Evolutionary conservation across 768 basidiomycete species (phyloP).

Genomic region (Suillus occidentalis): DNA sequence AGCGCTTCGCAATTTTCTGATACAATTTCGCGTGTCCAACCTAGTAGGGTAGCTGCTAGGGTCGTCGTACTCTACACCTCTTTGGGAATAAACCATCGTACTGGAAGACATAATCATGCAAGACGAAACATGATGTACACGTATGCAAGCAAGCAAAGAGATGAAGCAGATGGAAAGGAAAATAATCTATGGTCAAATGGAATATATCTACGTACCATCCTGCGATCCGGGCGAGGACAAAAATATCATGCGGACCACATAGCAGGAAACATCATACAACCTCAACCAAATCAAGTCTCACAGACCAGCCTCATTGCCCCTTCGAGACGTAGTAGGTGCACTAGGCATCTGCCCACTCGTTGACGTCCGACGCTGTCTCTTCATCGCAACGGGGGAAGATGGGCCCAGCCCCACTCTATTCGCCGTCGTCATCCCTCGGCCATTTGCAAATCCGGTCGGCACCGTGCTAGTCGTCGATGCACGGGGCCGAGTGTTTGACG

Average conservation of each 20-base stretch:
- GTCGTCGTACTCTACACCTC: constrained; percentile 28
- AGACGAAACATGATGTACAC: constrained; percentile 20
- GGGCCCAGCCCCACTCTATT: constrained; percentile 24
- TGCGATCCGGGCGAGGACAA: constrained; percentile 32
- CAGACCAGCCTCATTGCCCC: constrained; percentile 23
- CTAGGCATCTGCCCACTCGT: constrained; percentile 47
- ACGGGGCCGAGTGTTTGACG: constrained; percentile 70
- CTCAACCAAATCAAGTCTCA: neutral
- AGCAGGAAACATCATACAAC: constrained; percentile 10
- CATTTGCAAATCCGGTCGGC: constrained; percentile 45
- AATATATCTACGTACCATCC: constrained; percentile 33
- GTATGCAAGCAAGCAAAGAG: constrained; percentile 15
- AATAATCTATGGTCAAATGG: constrained; percentile 34
- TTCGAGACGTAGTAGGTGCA: constrained; percentile 28
- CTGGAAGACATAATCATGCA: constrained; percentile 26
- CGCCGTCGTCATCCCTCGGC: constrained; percentile 38
- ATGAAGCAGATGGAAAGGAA: constrained; percentile 14
- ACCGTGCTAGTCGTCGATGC: constrained; percentile 64
- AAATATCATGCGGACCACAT: constrained; percentile 27
- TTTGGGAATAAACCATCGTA: constrained; percentile 31
- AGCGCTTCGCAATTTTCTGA: neutral
- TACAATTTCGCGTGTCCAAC: constrained; percentile 7
- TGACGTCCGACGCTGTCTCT: constrained; percentile 81
- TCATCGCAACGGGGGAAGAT: constrained; percentile 48
- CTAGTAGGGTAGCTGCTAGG: constrained; percentile 7